phyloP scores from a whole-genome alignment of 2,329 filamentous ascomycete species.

The Rhinocladiella similis region DNA sequence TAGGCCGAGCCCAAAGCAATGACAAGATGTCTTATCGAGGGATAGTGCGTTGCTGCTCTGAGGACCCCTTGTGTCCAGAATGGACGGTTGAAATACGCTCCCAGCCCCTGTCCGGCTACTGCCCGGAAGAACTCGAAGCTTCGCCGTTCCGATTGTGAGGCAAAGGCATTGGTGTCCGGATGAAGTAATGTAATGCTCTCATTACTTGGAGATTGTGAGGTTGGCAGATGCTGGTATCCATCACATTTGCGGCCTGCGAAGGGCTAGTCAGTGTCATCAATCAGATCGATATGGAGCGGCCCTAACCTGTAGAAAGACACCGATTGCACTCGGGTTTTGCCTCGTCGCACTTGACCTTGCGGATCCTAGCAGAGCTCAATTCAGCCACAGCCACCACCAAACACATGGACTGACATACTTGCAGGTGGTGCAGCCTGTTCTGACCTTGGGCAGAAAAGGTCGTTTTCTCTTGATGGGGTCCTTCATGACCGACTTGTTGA shows the following conservation, averaged over 20 bases:
- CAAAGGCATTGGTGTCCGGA: conserved; percentile 30
- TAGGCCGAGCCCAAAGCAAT: conserved; percentile 53
- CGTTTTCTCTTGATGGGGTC: conserved; percentile 12
- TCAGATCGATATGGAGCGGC: too few species aligned
- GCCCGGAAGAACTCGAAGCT: conserved; percentile 44
- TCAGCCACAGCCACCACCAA: neutral
- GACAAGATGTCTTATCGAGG: conserved; percentile 51
- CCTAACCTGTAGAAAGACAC: conserved; percentile 51
- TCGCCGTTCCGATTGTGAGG: conserved; percentile 37
- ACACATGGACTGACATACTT: conserved; percentile 44
- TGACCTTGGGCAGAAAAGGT: conserved; percentile 21
- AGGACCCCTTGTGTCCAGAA: conserved; percentile 51
- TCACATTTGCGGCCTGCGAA: conserved; percentile 53
- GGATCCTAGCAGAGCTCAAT: conserved; percentile 1
- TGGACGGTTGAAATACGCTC: conserved; percentile 43
- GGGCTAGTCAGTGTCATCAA: too few species aligned
- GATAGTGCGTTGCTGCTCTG: conserved; percentile 47
- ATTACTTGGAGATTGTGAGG: conserved; percentile 20
- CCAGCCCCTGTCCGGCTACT: conserved; percentile 44
- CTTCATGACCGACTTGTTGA: neutral
- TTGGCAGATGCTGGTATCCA: conserved; percentile 44
- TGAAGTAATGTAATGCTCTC: conserved; percentile 20
- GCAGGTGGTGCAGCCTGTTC: conserved; percentile 54
- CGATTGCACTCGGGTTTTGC: conserved; percentile 53
- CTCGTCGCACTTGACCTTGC: conserved; percentile 61